A percentile compares a stretch with the other conserved stretches of the same genome.
These are phyloP conservation scores for Daldinia grandis DNA, from an alignment of 495 filamentous ascomycete species.

Conservation along the genomic window DNA sequence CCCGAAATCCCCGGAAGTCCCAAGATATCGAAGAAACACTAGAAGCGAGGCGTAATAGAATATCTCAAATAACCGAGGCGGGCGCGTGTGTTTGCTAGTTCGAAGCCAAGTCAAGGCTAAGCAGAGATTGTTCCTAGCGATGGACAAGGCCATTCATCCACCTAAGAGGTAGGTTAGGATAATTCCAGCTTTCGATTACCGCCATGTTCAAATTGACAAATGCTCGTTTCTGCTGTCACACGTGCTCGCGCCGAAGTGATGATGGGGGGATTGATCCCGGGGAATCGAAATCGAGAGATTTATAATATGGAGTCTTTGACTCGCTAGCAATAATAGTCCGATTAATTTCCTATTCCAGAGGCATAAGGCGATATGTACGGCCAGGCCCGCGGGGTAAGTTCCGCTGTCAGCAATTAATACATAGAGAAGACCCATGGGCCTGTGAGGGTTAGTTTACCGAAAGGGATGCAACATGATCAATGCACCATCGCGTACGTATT, in stretches of 20 bases:
- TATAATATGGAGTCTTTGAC: not conserved
- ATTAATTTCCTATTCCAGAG: not conserved
- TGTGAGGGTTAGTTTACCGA: not conserved
- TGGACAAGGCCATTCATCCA: not conserved
- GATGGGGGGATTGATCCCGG: not conserved
- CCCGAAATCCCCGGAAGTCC: conserved; percentile 32
- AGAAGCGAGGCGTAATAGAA: not conserved
- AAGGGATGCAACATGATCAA: not conserved
- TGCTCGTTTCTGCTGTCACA: not conserved
- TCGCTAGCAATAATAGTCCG: not conserved
- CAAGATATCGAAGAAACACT: conserved; percentile 26
- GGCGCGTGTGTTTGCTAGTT: not conserved
- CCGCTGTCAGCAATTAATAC: not conserved
- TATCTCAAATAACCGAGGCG: not conserved
- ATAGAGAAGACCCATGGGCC: not conserved
- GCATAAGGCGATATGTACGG: not conserved
- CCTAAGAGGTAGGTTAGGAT: no score
- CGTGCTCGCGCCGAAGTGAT: not conserved
- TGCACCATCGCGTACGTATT: not conserved
- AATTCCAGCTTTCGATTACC: not conserved
- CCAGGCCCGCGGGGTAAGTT: not conserved
- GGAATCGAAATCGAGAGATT: not conserved
- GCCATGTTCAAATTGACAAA: not conserved
- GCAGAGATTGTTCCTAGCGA: not conserved
- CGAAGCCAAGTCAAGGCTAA: not conserved